phyloP scores from a whole-genome alignment of 2,329 filamentous ascomycete genomes.

The Ascochyta fabae region DNA sequence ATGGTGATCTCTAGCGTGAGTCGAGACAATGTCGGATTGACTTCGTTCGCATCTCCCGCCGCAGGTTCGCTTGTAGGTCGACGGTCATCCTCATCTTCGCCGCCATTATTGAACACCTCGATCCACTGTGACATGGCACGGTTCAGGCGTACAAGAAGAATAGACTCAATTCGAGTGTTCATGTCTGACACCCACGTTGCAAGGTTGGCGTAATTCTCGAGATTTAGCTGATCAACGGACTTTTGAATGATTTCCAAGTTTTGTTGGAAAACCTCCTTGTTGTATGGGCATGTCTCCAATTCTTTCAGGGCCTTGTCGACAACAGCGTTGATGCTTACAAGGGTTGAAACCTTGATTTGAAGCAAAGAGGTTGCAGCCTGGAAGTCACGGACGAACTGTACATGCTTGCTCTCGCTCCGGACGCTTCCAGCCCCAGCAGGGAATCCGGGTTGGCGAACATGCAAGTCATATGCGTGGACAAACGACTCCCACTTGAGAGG shows the following conservation, averaged over 20 bases:
- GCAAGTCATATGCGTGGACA: constrained; percentile 93
- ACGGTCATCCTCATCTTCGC: constrained; percentile 41
- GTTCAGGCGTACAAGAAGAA: constrained; percentile 81
- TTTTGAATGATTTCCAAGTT: constrained; percentile 86
- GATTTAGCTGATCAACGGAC: constrained; percentile 92
- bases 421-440: constrained; percentile 66
- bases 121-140: constrained; percentile 89
- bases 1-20: constrained; percentile 93
- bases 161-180: constrained; percentile 83
- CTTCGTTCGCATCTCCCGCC: constrained; percentile 54
- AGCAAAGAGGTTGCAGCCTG: constrained; percentile 84
- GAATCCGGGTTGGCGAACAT: constrained; percentile 69
- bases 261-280: constrained; percentile 76
- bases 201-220: constrained; percentile 95
- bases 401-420: constrained; percentile 82
- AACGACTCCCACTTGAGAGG: constrained; percentile 97
- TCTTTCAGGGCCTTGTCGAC: constrained; percentile 83
- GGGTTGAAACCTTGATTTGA: constrained; percentile 82
- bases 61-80: constrained; percentile 39
- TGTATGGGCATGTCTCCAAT: constrained; percentile 83
- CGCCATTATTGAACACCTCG: constrained; percentile 70
- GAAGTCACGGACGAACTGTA: constrained; percentile 95
- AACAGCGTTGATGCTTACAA: constrained; percentile 80
- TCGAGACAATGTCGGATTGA: constrained; percentile 69
- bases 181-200: constrained; percentile 86